These are phyloP conservation scores for Coemansia sp. DNA, from an alignment of 192 early-diverging fungal species.

Conservation along the genomic window DNA sequence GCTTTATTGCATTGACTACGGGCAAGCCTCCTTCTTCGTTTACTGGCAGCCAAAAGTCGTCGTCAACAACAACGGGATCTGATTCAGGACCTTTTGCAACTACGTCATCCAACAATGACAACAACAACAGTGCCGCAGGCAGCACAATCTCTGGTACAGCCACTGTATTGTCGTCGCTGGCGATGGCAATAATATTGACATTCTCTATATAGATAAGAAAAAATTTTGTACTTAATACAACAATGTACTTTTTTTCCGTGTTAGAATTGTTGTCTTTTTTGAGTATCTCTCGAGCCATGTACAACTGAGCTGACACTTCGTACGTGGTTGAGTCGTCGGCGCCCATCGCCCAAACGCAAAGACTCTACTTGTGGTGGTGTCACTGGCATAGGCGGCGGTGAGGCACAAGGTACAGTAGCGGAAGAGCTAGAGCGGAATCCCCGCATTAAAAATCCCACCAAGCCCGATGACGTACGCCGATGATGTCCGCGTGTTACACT, in stretches of 20 bases:
- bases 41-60: constrained; percentile 1
- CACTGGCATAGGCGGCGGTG: background rate
- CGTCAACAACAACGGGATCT: background rate
- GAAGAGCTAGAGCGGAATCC: constrained; percentile 27
- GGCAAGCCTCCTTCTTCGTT: background rate
- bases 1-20: constrained; percentile 30
- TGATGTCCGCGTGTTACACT: constrained; percentile 12
- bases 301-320: constrained; percentile 23
- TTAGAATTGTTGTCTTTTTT: background rate
- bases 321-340: constrained; percentile 12
- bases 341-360: background rate
- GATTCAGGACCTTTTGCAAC: background rate
- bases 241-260: background rate
- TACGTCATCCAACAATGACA: background rate
- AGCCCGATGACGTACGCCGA: constrained; percentile 42
- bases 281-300: background rate
- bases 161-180: constrained; percentile 3
- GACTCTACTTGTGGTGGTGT: constrained; percentile 3
- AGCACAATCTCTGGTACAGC: background rate
- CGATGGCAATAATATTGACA: constrained; percentile 4
- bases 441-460: constrained; percentile 43
- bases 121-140: background rate
- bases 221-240: background rate
- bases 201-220: background rate
- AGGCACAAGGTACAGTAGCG: constrained; percentile 9